Evolutionary conservation across 352 stramenopile genomes (phyloP).

Genomic region (Pythium phragmitis): DNA sequence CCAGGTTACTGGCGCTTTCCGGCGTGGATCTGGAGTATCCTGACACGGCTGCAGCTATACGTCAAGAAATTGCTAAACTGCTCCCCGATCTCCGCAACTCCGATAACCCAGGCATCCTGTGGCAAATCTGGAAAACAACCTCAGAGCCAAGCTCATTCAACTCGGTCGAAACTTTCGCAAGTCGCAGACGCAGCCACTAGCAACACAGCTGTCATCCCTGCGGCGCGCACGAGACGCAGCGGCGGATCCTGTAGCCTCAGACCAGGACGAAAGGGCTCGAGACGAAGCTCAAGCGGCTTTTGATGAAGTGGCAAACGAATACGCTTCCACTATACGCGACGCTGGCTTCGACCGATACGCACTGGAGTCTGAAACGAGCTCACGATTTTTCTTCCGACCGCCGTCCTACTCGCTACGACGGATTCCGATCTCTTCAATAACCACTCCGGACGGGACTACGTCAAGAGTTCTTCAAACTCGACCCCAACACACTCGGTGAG

Average conservation of each 20-base stretch:
- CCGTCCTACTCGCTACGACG: slow-evolving; percentile 5
- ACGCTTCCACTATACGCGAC: not conserved
- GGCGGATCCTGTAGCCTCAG: not conserved
- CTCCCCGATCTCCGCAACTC: slow-evolving; percentile 5
- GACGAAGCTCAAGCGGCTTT: not conserved
- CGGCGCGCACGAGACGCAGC: not conserved
- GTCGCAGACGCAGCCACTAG: slow-evolving; percentile 4
- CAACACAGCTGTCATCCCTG: not conserved
- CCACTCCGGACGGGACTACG: not conserved
- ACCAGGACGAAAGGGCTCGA: not conserved
- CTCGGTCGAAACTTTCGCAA: not conserved
- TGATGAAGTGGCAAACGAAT: not conserved
- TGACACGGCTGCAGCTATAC: not conserved
- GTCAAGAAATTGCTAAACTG: slow-evolving; percentile 9
- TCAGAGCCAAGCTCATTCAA: not conserved
- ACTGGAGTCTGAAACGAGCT: not conserved
- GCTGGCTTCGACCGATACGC: not conserved
- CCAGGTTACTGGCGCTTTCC: slow-evolving; percentile 15
- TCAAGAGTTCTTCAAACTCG: slow-evolving; percentile 28
- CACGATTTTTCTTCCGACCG: slow-evolving; percentile 13
- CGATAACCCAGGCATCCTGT: slow-evolving; percentile 11
- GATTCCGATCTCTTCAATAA: slow-evolving; percentile 3
- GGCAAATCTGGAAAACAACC: slow-evolving; percentile 19
- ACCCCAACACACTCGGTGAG: slow-evolving; percentile 25
- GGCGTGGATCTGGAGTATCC: slow-evolving; percentile 17